These are phyloP conservation scores for Austroboletus rostrupii DNA, from an alignment of 1,284 basidiomycete genomes.

Conservation along the genomic window DNA sequence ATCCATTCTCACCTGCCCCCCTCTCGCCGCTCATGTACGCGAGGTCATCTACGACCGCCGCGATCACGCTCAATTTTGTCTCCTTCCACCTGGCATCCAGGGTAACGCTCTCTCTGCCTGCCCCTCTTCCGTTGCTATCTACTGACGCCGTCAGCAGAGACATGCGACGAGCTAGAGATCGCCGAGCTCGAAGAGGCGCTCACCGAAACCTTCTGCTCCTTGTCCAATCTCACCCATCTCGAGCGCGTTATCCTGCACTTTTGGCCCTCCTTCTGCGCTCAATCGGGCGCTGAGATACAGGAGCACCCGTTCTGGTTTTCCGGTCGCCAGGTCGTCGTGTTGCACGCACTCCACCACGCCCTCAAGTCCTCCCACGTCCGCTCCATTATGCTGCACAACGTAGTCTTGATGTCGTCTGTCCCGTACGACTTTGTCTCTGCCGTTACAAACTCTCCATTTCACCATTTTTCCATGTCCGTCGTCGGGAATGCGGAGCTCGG, in stretches of 20 bases:
- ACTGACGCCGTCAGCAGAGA: constrained; percentile 9
- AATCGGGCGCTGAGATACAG: constrained; percentile 22
- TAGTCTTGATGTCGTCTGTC: constrained; percentile 21
- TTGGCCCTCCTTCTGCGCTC: constrained; percentile 30
- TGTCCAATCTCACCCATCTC: constrained; percentile 19
- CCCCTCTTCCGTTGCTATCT: neutral
- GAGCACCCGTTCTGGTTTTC: constrained; percentile 32
- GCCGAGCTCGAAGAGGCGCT: constrained; percentile 31
- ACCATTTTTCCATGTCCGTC: constrained; percentile 29
- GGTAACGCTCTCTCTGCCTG: constrained; percentile 7
- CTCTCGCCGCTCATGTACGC: constrained; percentile 21
- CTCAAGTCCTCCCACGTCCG: constrained; percentile 21
- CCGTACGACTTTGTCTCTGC: constrained; percentile 29
- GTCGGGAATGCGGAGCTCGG: constrained; percentile 29
- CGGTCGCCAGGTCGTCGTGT: constrained; percentile 24
- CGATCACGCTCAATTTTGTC: constrained; percentile 21
- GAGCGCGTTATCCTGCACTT: constrained; percentile 25
- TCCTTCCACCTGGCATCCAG: constrained; percentile 11
- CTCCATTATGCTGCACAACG: constrained; percentile 26
- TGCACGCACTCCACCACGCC: constrained; percentile 24
- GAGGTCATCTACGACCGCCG: constrained; percentile 30
- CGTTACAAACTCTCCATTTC: constrained; percentile 22
- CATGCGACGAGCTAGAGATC: constrained; percentile 28
- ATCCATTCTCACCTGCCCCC: constrained; percentile 19
- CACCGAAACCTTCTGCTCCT: constrained; percentile 26